Conservation (phyloP, 441 rosid genomes). For the Hura crepitans region DNA sequence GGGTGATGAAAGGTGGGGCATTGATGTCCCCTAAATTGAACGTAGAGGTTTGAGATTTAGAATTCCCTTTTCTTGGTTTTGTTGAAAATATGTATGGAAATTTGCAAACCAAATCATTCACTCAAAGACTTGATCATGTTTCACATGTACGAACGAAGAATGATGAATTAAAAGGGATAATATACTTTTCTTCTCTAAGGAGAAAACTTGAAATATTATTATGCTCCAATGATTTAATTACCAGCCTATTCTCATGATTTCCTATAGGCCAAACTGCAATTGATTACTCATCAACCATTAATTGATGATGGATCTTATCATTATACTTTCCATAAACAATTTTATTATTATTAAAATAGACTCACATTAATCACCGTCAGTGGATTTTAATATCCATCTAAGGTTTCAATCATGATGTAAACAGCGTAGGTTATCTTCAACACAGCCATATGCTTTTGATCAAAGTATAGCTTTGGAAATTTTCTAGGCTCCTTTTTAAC, state of each 20-base stretch:
- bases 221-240: slow-evolving; percentile 55
- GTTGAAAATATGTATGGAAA: slow-evolving; percentile 38
- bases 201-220: slow-evolving; percentile 40
- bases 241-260: slow-evolving; percentile 15
- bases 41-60: slow-evolving; percentile 26
- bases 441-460: background rate
- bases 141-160: slow-evolving; percentile 9
- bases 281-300: background rate
- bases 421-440: too few relatives aligned
- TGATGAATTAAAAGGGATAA: slow-evolving; percentile 36
- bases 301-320: slow-evolving; percentile 12
- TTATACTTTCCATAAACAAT: background rate
- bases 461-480: slow-evolving; percentile 8
- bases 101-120: slow-evolving; percentile 41
- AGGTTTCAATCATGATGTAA: too few relatives aligned
- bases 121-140: slow-evolving; percentile 24
- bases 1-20: slow-evolving; percentile 24
- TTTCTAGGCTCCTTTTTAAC: background rate
- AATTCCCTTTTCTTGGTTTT: slow-evolving; percentile 26
- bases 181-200: slow-evolving; percentile 62
- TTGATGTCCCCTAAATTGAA: slow-evolving; percentile 30
- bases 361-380: too few relatives aligned
- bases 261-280: slow-evolving; percentile 16
- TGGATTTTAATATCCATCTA: too few relatives aligned
- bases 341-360: background rate